Conservation (phyloP, 139 green algal genomes). For the Klebsormidium nitens region DNA sequence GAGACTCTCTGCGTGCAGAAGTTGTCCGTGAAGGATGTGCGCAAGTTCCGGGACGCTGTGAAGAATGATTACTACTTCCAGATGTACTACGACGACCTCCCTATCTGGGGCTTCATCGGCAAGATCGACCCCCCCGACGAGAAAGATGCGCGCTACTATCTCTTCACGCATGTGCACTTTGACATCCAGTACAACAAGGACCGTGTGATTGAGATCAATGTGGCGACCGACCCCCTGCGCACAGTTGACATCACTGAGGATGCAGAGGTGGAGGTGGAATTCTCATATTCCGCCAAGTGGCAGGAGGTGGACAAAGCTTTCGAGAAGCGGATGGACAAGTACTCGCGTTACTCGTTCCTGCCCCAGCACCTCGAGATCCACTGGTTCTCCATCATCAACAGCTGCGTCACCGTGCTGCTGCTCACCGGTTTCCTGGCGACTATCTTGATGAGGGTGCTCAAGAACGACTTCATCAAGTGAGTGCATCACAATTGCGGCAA, state of each 20-base stretch:
- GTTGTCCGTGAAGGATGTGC: slow-evolving; percentile 69
- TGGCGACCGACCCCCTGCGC: slow-evolving; percentile 63
- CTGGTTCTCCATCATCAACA: slow-evolving; percentile 62
- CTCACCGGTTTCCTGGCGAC: slow-evolving; percentile 54
- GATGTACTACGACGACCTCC: slow-evolving; percentile 71
- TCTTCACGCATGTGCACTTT: slow-evolving; percentile 60
- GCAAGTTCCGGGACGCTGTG: slow-evolving; percentile 70
- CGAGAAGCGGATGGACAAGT: slow-evolving; percentile 55
- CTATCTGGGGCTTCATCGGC: slow-evolving; percentile 85
- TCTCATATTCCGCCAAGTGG: slow-evolving; percentile 54
- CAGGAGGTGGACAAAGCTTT: slow-evolving; percentile 47
- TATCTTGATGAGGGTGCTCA: slow-evolving; percentile 56
- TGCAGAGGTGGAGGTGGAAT: slow-evolving; percentile 36
- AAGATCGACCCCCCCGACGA: slow-evolving; percentile 34
- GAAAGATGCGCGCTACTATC: slow-evolving; percentile 40
- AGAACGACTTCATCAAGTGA: slow-evolving; percentile 61
- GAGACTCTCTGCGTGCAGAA: slow-evolving; percentile 72
- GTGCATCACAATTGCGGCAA: slow-evolving; percentile 2
- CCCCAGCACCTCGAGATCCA: slow-evolving; percentile 60
- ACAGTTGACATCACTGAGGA: slow-evolving; percentile 53
- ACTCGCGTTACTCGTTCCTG: slow-evolving; percentile 53
- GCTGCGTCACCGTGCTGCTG: slow-evolving; percentile 55
- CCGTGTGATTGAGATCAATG: slow-evolving; percentile 73
- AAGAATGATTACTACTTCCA: slow-evolving; percentile 97
- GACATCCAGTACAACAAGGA: slow-evolving; percentile 57